Evolutionary conservation across 371 early-diverging fungal genomes (phyloP), one percentile per base, ranked within the genome.

Genomic region (Actinomortierella ambigua): DNA sequence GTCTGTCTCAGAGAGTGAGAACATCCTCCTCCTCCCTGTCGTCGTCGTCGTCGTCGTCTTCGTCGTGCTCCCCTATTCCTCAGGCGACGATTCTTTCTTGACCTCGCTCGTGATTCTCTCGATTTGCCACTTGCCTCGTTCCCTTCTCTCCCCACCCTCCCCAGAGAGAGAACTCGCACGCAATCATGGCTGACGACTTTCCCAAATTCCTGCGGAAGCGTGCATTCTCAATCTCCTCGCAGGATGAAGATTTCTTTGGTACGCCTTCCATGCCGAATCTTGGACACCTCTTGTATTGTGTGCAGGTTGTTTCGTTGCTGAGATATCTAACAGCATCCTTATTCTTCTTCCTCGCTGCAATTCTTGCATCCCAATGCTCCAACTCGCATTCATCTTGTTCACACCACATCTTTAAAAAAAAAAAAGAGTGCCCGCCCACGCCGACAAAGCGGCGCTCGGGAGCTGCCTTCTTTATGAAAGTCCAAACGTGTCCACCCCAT

Each of bases 401-500:
- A 27, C 22, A 14, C 28, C 51, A n/a, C n/a, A n/a, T n/a, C 27
- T 27, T 26, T 28, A 27, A 9, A 28, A 28, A 27, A 8, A 26
- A 51, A 13, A 28, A n/a, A 51, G 51, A 24, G 18, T 51, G 51
- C 28, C 51, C 51, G 11, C 28, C 51, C 51, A 51, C 51, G 22
- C 51, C 51, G 28, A 51, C 51, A 51, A 51, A 51, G 51, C 51
- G 51, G 24, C 51, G 51, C 34, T 51, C 51, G 27, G 51, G 51
- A 14, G 17, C 51, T 27, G 27, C n/a, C n/a, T 26, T 27, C 28
- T 18, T 28, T 28, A 14, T 28, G 28, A 28, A 51, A 27, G n/a
- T 51, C 29, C 24, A 22, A 5, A 27, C 50, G 20, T 49, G 50
- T 26, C 27, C n/a, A 17, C n/a, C 51, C 34, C n/a, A 51, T 23